phyloP scores from a whole-genome alignment of 768 basidiomycete species.

The Psilocybe sp. region DNA sequence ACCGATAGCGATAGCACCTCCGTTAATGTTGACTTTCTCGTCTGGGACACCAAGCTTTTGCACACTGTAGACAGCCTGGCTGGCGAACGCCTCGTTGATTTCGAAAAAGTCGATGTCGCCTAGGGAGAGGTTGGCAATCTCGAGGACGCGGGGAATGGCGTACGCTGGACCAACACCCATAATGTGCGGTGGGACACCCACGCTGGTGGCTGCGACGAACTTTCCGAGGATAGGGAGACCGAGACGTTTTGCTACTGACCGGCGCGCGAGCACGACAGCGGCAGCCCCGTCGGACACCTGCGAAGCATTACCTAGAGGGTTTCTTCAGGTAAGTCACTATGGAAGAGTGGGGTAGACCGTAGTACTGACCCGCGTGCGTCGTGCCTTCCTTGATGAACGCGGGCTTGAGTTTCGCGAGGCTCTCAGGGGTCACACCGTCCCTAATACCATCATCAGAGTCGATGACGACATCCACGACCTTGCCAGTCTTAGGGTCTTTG shows the following conservation, averaged over 20 bases:
- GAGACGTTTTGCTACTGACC: slow-evolving; percentile 77
- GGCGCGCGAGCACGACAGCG: slow-evolving; percentile 79
- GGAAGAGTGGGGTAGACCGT: neutral
- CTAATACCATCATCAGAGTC: slow-evolving; percentile 85
- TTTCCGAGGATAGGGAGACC: slow-evolving; percentile 86
- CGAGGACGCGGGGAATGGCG: slow-evolving; percentile 77
- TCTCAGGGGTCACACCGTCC: slow-evolving; percentile 78
- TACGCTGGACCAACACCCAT: slow-evolving; percentile 93
- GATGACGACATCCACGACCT: slow-evolving; percentile 64
- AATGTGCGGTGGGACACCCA: slow-evolving; percentile 83
- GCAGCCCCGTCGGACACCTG: slow-evolving; percentile 94
- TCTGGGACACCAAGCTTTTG: slow-evolving; percentile 66
- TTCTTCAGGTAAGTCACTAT: neutral
- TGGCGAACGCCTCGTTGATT: slow-evolving; percentile 91
- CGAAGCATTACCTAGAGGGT: slow-evolving; percentile 61
- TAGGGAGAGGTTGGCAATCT: slow-evolving; percentile 58
- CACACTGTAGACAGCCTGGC: slow-evolving; percentile 73
- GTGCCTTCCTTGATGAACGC: slow-evolving; percentile 73
- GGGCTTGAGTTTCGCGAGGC: slow-evolving; percentile 79
- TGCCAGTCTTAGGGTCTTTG: slow-evolving; percentile 72
- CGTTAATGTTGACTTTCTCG: slow-evolving; percentile 82
- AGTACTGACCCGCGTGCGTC: slow-evolving; percentile 64
- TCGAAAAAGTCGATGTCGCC: slow-evolving; percentile 88
- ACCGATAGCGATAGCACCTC: slow-evolving; percentile 88
- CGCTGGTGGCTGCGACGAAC: slow-evolving; percentile 64